These are phyloP conservation scores for Angophora floribunda DNA, from an alignment of 345 rosid genomes.

Conservation along the genomic window DNA sequence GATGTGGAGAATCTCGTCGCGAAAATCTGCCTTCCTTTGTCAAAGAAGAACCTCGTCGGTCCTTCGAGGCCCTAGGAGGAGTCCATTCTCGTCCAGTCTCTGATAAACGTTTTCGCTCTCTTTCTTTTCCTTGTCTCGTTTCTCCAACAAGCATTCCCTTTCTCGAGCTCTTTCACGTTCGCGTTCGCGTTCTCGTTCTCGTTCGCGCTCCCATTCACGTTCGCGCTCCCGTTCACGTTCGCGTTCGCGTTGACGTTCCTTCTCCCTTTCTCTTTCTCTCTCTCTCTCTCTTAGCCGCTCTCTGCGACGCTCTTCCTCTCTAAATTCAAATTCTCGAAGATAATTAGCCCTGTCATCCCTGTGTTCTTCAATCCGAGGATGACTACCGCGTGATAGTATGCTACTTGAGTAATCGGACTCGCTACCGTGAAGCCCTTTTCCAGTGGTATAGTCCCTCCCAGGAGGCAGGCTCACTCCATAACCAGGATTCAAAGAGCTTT, in stretches of 20 bases:
- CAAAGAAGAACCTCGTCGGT: constrained; percentile 67
- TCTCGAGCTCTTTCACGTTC: constrained; percentile 11
- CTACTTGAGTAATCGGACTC: constrained; percentile 62
- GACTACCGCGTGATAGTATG: constrained; percentile 38
- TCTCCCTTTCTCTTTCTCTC: constrained; percentile 58
- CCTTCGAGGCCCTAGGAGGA: constrained; percentile 58
- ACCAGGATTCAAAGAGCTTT: constrained; percentile 80
- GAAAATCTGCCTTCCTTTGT: constrained; percentile 40
- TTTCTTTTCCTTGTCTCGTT: constrained; percentile 73
- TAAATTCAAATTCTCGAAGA: constrained; percentile 86
- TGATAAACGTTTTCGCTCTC: constrained; percentile 63
- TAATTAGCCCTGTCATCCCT: constrained; percentile 90
- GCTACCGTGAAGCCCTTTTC: constrained; percentile 72
- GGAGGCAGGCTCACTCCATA: constrained; percentile 99
- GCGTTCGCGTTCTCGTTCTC: constrained; percentile 38
- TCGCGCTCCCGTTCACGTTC: constrained; percentile 45
- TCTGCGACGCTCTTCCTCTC: constrained; percentile 89
- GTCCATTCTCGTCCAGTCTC: constrained; percentile 63
- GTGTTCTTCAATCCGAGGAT: constrained; percentile 56
- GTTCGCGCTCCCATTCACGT: constrained; percentile 1
- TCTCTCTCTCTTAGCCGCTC: constrained; percentile 76
- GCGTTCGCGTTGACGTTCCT: constrained; percentile 34
- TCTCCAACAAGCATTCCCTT: constrained; percentile 55
- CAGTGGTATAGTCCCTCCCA: constrained; percentile 85
- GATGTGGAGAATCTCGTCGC: constrained; percentile 67